These are phyloP conservation scores for Ampelomyces quisqualis DNA, from an alignment of 2,329 filamentous ascomycete species.

Conservation along the genomic window DNA sequence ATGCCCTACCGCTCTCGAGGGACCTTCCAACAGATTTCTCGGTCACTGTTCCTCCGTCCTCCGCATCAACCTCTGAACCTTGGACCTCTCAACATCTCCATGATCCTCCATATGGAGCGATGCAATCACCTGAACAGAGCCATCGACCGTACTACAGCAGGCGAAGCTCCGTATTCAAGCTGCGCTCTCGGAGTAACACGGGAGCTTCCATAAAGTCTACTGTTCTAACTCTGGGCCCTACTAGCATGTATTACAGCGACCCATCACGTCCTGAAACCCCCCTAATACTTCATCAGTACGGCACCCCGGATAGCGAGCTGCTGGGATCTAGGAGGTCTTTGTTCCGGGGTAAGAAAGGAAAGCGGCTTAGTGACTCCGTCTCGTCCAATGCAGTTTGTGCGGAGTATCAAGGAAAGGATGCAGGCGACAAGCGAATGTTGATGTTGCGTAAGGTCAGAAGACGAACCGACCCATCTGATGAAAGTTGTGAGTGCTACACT, in stretches of 20 bases:
- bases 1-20: slow-evolving; percentile 30
- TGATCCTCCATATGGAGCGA: slow-evolving; percentile 25
- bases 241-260: slow-evolving; percentile 27
- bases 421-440: slow-evolving; percentile 31
- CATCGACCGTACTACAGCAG: slow-evolving; percentile 23
- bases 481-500: slow-evolving; percentile 26
- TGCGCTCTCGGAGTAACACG: slow-evolving; percentile 44
- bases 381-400: slow-evolving; percentile 17
- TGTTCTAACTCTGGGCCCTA: slow-evolving; percentile 22
- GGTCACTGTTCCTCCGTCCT: slow-evolving; percentile 21
- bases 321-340: slow-evolving; percentile 29
- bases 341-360: slow-evolving; percentile 40
- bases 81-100: slow-evolving; percentile 31
- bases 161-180: slow-evolving; percentile 41
- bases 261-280: slow-evolving; percentile 27
- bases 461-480: slow-evolving; percentile 23
- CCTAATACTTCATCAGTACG: slow-evolving; percentile 23
- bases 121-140: slow-evolving; percentile 37
- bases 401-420: slow-evolving; percentile 31
- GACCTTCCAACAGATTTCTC: slow-evolving; percentile 39
- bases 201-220: slow-evolving; percentile 38
- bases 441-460: slow-evolving; percentile 38
- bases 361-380: slow-evolving; percentile 39
- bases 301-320: slow-evolving; percentile 26
- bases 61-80: slow-evolving; percentile 26